Evolutionary conservation across 805 yeast genomes (phyloP).

Genomic region (Teunomyces panamensis): DNA sequence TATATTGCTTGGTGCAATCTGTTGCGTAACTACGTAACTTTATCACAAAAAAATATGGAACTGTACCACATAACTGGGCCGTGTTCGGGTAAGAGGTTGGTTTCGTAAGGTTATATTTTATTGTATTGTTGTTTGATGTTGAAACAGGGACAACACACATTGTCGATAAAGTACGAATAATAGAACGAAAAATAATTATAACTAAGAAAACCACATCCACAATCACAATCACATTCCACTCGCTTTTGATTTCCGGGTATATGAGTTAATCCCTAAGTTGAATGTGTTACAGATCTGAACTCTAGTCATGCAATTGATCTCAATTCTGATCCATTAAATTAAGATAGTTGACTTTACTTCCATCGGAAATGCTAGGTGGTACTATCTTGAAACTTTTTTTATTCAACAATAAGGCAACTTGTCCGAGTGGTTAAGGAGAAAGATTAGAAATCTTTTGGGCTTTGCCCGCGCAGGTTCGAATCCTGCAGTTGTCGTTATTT

Average conservation of each 20-base stretch:
- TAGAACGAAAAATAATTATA: not conserved
- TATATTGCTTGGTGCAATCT: not conserved
- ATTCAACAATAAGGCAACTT: slow-evolving; percentile 31
- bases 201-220: too few species aligned
- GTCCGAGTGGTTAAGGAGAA: slow-evolving; percentile 50
- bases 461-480: slow-evolving; percentile 51
- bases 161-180: not conserved
- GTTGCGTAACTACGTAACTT: not conserved
- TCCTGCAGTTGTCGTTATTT: slow-evolving; percentile 46
- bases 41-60: not conserved
- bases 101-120: not conserved
- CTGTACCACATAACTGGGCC: not conserved
- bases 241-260: too few species aligned
- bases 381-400: not conserved
- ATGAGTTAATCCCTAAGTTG: too few species aligned
- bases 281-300: too few species aligned
- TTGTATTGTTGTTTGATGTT: not conserved
- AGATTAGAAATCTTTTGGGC: slow-evolving; percentile 50
- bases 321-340: too few species aligned
- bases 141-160: not conserved
- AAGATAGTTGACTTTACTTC: not conserved
- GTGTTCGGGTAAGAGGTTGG: not conserved
- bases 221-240: too few species aligned
- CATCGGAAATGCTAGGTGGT: not conserved
- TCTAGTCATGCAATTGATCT: too few species aligned